Conservation (phyloP, 2,329 filamentous ascomycete species). For the Pseudogymnoascus destructans region DNA sequence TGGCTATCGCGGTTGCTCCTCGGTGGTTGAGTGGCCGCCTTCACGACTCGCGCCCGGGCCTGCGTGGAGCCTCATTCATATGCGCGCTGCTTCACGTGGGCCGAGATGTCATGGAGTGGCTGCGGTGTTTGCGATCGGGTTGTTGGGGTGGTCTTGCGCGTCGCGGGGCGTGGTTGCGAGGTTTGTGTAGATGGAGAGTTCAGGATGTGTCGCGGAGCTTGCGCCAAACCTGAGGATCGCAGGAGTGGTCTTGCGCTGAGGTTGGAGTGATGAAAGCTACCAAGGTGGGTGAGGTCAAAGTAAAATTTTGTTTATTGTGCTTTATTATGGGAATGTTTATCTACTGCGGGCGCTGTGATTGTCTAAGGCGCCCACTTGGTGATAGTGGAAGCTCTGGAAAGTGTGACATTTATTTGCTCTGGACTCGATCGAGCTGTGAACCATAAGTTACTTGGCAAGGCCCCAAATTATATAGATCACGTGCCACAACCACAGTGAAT, state of each 20-base stretch:
- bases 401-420: slow-evolving; percentile 6
- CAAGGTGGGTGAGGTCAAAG: not conserved
- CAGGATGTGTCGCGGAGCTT: not conserved
- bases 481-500: not conserved
- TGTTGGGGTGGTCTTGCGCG: slow-evolving; percentile 4
- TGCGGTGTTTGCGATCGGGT: not conserved
- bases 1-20: slow-evolving; percentile 3
- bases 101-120: not conserved
- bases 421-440: not conserved
- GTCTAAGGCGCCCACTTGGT: not conserved
- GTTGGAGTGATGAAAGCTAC: not conserved
- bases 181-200: slow-evolving; percentile 1
- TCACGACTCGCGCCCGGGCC: slow-evolving; percentile 5
- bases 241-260: not conserved
- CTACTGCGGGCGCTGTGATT: slow-evolving; percentile 5
- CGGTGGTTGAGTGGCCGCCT: not conserved
- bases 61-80: slow-evolving; percentile 5
- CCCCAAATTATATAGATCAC: not conserved
- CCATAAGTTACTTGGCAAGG: slow-evolving; percentile 1
- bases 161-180: not conserved
- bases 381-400: slow-evolving; percentile 5
- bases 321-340: slow-evolving; percentile 6
- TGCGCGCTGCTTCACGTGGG: not conserved
- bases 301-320: not conserved
- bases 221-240: slow-evolving; percentile 8